These are phyloP conservation scores for Lepiota subincarnata DNA, from an alignment of 768 basidiomycete genomes.

Conservation along the genomic window DNA sequence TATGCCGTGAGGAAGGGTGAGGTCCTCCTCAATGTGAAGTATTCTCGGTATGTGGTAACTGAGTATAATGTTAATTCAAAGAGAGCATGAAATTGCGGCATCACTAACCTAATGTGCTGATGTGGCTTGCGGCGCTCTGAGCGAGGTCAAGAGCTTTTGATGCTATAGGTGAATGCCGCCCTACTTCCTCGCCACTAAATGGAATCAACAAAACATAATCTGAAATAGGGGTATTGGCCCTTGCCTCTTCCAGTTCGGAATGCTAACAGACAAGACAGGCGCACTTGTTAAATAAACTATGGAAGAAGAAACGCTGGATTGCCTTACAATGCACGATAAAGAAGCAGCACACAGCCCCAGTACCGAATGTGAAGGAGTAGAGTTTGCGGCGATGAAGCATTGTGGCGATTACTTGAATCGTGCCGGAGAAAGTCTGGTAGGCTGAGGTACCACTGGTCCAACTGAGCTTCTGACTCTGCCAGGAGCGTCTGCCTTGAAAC, in stretches of 20 bases:
- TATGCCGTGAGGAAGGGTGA: constrained; percentile 69
- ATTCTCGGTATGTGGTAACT: constrained; percentile 61
- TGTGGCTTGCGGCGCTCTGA: constrained; percentile 67
- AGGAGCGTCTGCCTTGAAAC: constrained; percentile 46
- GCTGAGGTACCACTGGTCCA: constrained; percentile 73
- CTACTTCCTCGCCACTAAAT: constrained; percentile 35
- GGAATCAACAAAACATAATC: constrained; percentile 17
- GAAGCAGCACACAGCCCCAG: constrained; percentile 68
- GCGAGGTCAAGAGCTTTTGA: constrained; percentile 72
- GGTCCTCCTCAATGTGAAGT: constrained; percentile 53
- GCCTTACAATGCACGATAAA: constrained; percentile 78
- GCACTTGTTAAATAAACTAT: constrained; percentile 2
- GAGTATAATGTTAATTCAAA: neutral
- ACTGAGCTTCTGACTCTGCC: constrained; percentile 53
- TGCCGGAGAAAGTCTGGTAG: constrained; percentile 63
- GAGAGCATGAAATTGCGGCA: neutral
- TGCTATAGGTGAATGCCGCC: constrained; percentile 46
- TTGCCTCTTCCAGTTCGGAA: constrained; percentile 72
- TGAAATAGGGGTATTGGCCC: constrained; percentile 11
- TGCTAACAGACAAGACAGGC: constrained; percentile 32
- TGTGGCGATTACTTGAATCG: constrained; percentile 50
- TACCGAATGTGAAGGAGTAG: constrained; percentile 71
- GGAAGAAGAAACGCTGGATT: neutral
- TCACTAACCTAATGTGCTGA: constrained; percentile 59
- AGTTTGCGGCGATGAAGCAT: constrained; percentile 58